Percentiles rank a stretch among this genome's conserved stretches.
Conservation (phyloP, 2,329 filamentous ascomycete genomes). For the Teratosphaeria nubilosa region DNA sequence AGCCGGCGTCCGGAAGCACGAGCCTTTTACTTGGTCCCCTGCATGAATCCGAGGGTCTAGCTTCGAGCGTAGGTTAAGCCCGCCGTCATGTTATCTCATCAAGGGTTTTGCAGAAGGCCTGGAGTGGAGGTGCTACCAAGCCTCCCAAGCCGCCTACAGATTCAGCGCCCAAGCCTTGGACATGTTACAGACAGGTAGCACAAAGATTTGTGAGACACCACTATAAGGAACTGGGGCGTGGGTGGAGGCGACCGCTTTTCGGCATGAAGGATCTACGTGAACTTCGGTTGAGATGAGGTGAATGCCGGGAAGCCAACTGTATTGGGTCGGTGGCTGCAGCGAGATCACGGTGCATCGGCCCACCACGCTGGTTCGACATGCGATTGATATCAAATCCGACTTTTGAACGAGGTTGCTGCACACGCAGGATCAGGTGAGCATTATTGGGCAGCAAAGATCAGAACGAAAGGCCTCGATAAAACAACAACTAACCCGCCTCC, state of each 20-base stretch:
- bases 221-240: neutral
- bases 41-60: neutral
- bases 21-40: neutral
- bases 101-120: neutral
- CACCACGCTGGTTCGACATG: neutral
- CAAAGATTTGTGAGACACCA: neutral
- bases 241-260: neutral
- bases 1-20: neutral
- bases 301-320: neutral
- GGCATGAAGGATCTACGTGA: neutral
- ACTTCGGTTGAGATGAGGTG: neutral
- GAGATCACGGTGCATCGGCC: neutral
- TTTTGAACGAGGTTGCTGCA: neutral
- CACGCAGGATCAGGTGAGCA: neutral
- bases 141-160: neutral
- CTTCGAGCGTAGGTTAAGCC: neutral
- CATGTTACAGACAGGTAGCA: neutral
- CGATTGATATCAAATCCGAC: neutral
- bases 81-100: neutral
- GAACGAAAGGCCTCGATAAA: neutral
- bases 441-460: neutral
- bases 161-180: neutral
- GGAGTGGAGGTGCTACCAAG: neutral
- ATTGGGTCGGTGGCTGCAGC: neutral
- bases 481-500: neutral